These are phyloP conservation scores for Yarrowia hollandica DNA, from an alignment of 805 yeast species.

Conservation along the genomic window DNA sequence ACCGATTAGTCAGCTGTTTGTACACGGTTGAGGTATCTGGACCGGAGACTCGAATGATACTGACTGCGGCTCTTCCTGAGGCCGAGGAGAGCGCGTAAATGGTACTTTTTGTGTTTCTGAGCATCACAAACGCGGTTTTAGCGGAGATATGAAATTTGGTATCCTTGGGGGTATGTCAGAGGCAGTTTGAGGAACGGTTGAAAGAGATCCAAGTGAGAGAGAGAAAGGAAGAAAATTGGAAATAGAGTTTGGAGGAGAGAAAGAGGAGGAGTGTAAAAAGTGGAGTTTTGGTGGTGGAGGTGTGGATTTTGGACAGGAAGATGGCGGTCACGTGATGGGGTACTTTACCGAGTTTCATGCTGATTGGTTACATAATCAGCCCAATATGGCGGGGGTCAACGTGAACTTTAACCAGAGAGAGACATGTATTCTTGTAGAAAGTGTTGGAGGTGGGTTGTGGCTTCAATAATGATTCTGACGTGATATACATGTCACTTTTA, in stretches of 20 bases:
- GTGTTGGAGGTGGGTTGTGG: too few species aligned
- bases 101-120: conserved; percentile 45
- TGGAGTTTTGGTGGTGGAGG: too few species aligned
- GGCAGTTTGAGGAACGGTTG: not conserved
- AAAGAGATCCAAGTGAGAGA: not conserved
- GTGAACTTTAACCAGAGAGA: too few species aligned
- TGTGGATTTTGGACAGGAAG: too few species aligned
- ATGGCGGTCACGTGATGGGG: too few species aligned
- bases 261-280: too few species aligned
- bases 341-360: too few species aligned
- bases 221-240: not conserved
- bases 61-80: conserved; percentile 79
- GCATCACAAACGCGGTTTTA: not conserved
- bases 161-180: not conserved
- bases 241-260: not conserved
- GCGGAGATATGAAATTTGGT: not conserved
- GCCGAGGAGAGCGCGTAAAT: conserved; percentile 89
- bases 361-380: too few species aligned
- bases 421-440: too few species aligned
- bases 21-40: conserved; percentile 49
- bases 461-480: too few species aligned
- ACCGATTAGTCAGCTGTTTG: conserved; percentile 47
- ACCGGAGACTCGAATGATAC: conserved; percentile 82
- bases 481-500: too few species aligned
- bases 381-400: too few species aligned